Evolutionary conservation across 2,329 filamentous ascomycete genomes (phyloP).

Genomic region (Cryphonectria japonica): DNA sequence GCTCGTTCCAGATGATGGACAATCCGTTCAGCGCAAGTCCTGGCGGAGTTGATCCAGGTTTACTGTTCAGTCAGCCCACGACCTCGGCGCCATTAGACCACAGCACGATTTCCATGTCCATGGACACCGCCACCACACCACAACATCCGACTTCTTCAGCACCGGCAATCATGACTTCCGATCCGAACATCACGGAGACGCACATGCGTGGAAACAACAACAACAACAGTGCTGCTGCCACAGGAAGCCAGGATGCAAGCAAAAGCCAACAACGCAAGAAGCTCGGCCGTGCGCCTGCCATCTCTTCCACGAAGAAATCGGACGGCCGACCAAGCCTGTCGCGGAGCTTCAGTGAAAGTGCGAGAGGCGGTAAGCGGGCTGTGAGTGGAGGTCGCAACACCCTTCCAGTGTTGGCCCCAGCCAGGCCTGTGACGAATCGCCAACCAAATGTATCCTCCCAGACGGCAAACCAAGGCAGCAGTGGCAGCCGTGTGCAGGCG

Average conservation of each 20-base stretch:
- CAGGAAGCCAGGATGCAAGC: conserved; percentile 48
- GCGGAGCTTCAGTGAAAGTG: conserved; percentile 58
- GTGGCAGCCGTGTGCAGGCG: conserved; percentile 40
- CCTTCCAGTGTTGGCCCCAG: conserved; percentile 53
- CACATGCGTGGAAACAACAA: conserved; percentile 37
- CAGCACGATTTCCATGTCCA: conserved; percentile 20
- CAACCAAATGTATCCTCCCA: conserved; percentile 20
- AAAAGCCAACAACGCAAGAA: conserved; percentile 46
- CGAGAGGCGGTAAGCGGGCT: conserved; percentile 47
- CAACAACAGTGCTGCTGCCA: conserved; percentile 45
- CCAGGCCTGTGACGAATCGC: conserved; percentile 42
- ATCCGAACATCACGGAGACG: conserved; percentile 36
- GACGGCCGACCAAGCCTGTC: conserved; percentile 53
- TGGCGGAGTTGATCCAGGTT: conserved; percentile 60
- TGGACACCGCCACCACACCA: conserved; percentile 16
- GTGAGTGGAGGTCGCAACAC: conserved; percentile 40
- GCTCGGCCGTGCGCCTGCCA: conserved; percentile 46
- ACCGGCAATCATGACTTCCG: conserved; percentile 31
- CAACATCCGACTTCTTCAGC: conserved; percentile 30
- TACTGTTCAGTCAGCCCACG: conserved; percentile 57
- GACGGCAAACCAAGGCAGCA: conserved; percentile 22
- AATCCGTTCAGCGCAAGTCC: conserved; percentile 53
- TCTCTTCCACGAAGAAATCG: conserved; percentile 56
- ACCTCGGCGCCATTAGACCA: conserved; percentile 51
- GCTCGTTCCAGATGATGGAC: conserved; percentile 50